Evolutionary conservation across 1,284 basidiomycete genomes (phyloP).

Genomic region (Boletellus dicymbophilus): DNA sequence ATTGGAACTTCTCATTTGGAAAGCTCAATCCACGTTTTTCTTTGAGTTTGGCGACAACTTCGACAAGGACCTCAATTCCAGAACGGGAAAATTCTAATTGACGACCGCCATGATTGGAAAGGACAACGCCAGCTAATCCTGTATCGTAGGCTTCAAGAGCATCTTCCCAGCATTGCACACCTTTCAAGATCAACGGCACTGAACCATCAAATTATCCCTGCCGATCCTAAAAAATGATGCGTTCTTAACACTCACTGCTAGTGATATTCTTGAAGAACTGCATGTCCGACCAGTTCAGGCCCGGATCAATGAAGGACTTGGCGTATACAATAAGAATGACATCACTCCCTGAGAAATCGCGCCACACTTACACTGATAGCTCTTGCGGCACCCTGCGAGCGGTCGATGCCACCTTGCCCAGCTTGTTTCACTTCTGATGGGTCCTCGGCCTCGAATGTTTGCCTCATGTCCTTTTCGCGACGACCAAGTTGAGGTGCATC

Average conservation of each 20-base stretch:
- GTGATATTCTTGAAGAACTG: conserved; percentile 90
- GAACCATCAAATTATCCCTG: conserved; percentile 2
- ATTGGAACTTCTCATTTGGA: conserved; percentile 72
- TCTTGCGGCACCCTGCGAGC: conserved; percentile 89
- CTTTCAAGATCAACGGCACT: conserved; percentile 94
- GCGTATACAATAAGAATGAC: conserved; percentile 8
- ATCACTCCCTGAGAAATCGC: not conserved
- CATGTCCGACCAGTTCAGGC: conserved; percentile 85
- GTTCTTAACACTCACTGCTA: conserved; percentile 54
- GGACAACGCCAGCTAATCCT: conserved; percentile 82
- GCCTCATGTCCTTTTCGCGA: conserved; percentile 94
- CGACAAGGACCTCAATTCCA: conserved; percentile 87
- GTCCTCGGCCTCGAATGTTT: conserved; percentile 90
- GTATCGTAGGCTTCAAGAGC: conserved; percentile 86
- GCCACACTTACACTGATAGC: conserved; percentile 78
- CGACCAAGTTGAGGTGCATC: conserved; percentile 93
- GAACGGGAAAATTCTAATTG: conserved; percentile 93
- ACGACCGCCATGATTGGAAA: conserved; percentile 92
- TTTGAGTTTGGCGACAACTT: conserved; percentile 79
- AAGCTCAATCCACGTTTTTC: conserved; percentile 63
- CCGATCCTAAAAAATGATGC: not conserved
- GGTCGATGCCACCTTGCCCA: conserved; percentile 65
- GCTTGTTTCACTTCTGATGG: conserved; percentile 67
- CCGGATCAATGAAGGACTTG: conserved; percentile 92
- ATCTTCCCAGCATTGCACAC: conserved; percentile 95